These are phyloP conservation scores for Aspergillus flavus DNA, from an alignment of 2,329 filamentous ascomycete species.

Conservation along the genomic window DNA sequence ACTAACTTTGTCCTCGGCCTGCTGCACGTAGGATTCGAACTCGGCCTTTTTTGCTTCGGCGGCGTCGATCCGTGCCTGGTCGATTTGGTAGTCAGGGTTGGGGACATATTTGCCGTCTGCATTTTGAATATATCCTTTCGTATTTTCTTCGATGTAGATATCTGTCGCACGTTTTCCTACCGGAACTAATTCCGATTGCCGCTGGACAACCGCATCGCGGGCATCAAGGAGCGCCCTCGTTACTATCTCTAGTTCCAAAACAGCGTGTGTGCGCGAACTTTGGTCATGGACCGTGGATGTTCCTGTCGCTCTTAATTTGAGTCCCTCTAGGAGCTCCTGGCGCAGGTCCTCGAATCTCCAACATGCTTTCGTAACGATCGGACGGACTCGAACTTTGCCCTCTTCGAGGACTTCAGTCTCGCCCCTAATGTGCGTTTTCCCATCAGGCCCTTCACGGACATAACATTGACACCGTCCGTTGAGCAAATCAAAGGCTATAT, in stretches of 20 bases:
- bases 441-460: constrained; percentile 46
- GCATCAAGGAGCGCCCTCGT: constrained; percentile 40
- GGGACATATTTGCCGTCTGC: constrained; percentile 36
- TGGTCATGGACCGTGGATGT: constrained; percentile 48
- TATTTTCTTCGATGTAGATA: constrained; percentile 44
- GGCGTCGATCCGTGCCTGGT: constrained; percentile 44
- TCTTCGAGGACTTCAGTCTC: constrained; percentile 44
- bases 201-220: constrained; percentile 42
- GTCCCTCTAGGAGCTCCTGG: constrained; percentile 29
- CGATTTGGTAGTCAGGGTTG: constrained; percentile 38
- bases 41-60: constrained; percentile 43
- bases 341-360: constrained; percentile 41
- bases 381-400: constrained; percentile 46
- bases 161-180: constrained; percentile 48
- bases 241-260: constrained; percentile 48
- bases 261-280: constrained; percentile 50
- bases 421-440: constrained; percentile 45
- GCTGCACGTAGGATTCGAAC: constrained; percentile 36
- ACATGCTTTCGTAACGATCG: constrained; percentile 33
- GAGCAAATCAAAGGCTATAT: constrained; percentile 47
- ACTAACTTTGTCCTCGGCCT: constrained; percentile 37
- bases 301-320: constrained; percentile 37
- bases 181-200: constrained; percentile 49
- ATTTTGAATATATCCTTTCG: constrained; percentile 29
- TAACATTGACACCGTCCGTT: constrained; percentile 43